Conservation (phyloP, 139 green algal genomes). For the Monoraphidium neglectum region DNA sequence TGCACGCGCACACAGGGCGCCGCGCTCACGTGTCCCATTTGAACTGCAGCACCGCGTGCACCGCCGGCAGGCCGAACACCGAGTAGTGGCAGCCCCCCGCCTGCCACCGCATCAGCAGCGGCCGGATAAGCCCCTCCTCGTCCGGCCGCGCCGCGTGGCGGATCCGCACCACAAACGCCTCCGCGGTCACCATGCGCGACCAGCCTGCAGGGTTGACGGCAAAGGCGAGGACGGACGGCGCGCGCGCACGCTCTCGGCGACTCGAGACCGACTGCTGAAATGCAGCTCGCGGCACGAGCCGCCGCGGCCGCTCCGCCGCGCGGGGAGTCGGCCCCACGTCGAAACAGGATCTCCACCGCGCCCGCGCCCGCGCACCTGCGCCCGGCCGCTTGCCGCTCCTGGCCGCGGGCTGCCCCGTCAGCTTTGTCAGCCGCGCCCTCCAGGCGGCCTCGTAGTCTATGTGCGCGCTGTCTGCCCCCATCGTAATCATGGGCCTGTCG, state of each 20-base stretch:
- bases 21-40: background rate
- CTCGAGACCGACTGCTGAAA: too few species aligned
- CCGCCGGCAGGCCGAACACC: slow-evolving; percentile 29
- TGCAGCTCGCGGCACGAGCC: too few species aligned
- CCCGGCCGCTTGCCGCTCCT: background rate
- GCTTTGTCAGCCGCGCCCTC: background rate
- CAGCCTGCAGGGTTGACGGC: slow-evolving; percentile 37
- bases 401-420: background rate
- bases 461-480: background rate
- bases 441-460: background rate
- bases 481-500: background rate
- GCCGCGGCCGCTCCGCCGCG: too few species aligned
- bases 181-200: slow-evolving; percentile 40
- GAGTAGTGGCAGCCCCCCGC: slow-evolving; percentile 15
- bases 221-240: too few species aligned
- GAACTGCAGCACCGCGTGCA: slow-evolving; percentile 16
- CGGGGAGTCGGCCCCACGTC: too few species aligned
- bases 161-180: slow-evolving; percentile 65
- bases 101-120: slow-evolving; percentile 51
- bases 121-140: slow-evolving; percentile 54
- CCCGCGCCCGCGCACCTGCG: background rate
- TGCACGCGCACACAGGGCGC: too few species aligned
- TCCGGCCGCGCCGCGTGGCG: slow-evolving; percentile 46
- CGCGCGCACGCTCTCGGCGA: too few species aligned
- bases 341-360: background rate